Evolutionary conservation across 495 filamentous ascomycete genomes (phyloP).

Genomic region (Cercophora newfieldiana): DNA sequence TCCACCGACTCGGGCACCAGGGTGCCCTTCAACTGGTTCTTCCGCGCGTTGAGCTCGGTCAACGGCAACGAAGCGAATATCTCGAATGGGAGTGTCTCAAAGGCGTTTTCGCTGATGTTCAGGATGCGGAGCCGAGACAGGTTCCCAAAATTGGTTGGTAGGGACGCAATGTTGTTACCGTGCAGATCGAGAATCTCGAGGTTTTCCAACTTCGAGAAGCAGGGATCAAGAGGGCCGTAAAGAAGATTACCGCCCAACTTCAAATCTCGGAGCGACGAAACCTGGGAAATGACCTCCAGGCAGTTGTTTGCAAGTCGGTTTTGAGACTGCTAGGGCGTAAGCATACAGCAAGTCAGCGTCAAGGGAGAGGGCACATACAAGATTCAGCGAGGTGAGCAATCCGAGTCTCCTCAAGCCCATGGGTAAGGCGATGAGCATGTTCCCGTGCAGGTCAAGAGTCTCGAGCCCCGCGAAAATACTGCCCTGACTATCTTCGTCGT

Average conservation of each 20-base stretch:
- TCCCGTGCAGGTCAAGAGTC: constrained; percentile 81
- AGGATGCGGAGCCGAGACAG: constrained; percentile 68
- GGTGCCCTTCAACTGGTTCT: constrained; percentile 73
- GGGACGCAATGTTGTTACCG: constrained; percentile 71
- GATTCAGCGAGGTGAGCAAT: constrained; percentile 74
- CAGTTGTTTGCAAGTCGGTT: constrained; percentile 73
- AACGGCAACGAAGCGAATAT: constrained; percentile 66
- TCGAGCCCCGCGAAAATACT: constrained; percentile 84
- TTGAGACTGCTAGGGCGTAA: constrained; percentile 57
- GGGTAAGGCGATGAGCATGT: constrained; percentile 70
- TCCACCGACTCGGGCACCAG: constrained; percentile 64
- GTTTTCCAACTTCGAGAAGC: constrained; percentile 58
- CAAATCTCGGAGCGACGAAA: constrained; percentile 71
- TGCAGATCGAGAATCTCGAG: constrained; percentile 82
- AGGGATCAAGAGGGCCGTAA: constrained; percentile 59
- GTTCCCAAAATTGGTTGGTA: constrained; percentile 67
- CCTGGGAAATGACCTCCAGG: constrained; percentile 70
- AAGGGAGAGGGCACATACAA: constrained; percentile 51
- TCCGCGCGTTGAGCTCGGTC: constrained; percentile 71
- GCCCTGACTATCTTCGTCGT: constrained; percentile 63
- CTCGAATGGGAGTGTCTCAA: constrained; percentile 68
- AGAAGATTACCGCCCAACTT: constrained; percentile 79
- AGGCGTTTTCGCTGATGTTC: constrained; percentile 73
- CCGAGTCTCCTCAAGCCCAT: constrained; percentile 71
- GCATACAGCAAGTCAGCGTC: neutral